Conservation (phyloP, 1,284 basidiomycete species). For the Vanrija sp. region DNA sequence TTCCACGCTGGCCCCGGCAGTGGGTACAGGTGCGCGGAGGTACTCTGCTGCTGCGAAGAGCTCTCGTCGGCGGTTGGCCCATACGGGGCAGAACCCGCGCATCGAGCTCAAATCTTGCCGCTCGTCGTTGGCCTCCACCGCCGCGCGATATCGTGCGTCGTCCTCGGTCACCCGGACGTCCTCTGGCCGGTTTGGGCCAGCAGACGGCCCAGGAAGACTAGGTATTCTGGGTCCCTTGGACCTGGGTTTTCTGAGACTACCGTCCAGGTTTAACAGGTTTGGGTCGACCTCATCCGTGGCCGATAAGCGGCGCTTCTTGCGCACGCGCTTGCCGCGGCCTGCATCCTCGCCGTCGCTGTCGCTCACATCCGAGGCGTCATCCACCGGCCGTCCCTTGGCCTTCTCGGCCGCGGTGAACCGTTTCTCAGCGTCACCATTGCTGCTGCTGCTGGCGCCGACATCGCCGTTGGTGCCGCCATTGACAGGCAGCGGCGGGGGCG, state of each 20-base stretch:
- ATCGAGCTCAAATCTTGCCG: slow-evolving; percentile 22
- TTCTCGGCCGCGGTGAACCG: slow-evolving; percentile 8
- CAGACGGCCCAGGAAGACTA: too few relatives aligned
- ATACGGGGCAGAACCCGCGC: slow-evolving; percentile 33
- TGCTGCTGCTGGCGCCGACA: neutral
- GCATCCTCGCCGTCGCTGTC: slow-evolving; percentile 7
- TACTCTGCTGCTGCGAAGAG: slow-evolving; percentile 32
- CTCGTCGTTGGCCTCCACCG: slow-evolving; percentile 23
- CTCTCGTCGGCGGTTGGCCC: slow-evolving; percentile 34
- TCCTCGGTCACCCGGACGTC: slow-evolving; percentile 10
- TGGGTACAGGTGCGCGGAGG: slow-evolving; percentile 29
- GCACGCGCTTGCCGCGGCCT: slow-evolving; percentile 23
- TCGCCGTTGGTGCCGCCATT: neutral
- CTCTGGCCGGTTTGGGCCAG: slow-evolving; percentile 4
- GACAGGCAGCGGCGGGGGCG: neutral
- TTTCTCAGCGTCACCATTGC: neutral
- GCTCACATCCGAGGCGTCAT: slow-evolving; percentile 4
- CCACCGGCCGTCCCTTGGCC: slow-evolving; percentile 21
- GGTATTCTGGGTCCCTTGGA: too few relatives aligned
- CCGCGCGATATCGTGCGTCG: slow-evolving; percentile 23
- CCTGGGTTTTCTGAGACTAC: neutral
- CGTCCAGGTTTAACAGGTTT: slow-evolving; percentile 17
- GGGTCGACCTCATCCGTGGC: slow-evolving; percentile 26
- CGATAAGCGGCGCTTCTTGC: slow-evolving; percentile 35
- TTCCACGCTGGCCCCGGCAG: slow-evolving; percentile 36